Evolutionary conservation across 2,329 filamentous ascomycete genomes (phyloP).

Genomic region (Orbilia ellipsospora): DNA sequence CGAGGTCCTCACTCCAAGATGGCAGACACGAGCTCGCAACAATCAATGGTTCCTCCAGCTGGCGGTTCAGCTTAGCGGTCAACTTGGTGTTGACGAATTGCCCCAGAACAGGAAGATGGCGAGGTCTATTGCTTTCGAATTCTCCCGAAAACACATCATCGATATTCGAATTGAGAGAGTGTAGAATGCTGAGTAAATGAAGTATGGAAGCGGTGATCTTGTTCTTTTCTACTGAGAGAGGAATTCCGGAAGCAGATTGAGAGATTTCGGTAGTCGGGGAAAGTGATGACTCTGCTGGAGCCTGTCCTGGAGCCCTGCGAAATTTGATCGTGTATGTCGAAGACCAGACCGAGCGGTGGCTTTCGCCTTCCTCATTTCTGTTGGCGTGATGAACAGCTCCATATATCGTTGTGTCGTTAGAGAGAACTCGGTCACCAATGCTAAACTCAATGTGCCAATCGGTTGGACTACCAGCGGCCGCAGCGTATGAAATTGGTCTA

Average conservation of each 20-base stretch:
- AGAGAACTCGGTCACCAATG: conserved; percentile 82
- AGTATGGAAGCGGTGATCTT: conserved; percentile 88
- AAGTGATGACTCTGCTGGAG: conserved; percentile 77
- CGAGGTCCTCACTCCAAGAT: conserved; percentile 94
- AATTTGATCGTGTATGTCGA: conserved; percentile 92
- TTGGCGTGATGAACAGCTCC: conserved; percentile 77
- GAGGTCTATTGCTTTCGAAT: conserved; percentile 72
- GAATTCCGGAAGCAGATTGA: conserved; percentile 71
- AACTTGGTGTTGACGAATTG: conserved; percentile 99
- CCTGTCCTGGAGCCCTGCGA: conserved; percentile 83
- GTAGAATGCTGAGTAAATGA: conserved; percentile 85
- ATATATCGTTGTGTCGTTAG: conserved; percentile 95
- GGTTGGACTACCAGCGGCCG: conserved; percentile 83
- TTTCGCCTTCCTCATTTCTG: conserved; percentile 68
- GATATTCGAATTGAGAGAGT: conserved; percentile 90
- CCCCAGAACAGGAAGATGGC: conserved; percentile 83
- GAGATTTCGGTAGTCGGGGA: conserved; percentile 67
- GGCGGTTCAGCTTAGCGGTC: conserved; percentile 95
- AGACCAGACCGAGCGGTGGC: conserved; percentile 85
- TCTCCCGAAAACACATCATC: conserved; percentile 88
- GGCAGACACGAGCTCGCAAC: conserved; percentile 97
- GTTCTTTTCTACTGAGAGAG: conserved; percentile 82
- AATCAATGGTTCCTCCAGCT: conserved; percentile 94
- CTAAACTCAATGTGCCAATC: conserved; percentile 99
- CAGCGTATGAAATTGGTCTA: conserved; percentile 82